Evolutionary conservation across 768 basidiomycete species (phyloP).

Genomic region (Mycena vitilis): DNA sequence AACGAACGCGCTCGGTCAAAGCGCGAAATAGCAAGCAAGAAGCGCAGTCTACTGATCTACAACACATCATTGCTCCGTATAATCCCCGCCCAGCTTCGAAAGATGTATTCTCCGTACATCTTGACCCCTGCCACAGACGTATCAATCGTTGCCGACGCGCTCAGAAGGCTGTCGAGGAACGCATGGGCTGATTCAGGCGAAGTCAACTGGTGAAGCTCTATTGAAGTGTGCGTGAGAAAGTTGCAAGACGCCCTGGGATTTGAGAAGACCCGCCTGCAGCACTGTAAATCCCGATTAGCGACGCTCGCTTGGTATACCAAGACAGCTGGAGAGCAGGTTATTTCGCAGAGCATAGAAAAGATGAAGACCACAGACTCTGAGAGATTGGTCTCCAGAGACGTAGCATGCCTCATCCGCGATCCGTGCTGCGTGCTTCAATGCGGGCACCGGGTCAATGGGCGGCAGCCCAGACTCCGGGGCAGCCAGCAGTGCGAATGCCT

Average conservation of each 20-base stretch:
- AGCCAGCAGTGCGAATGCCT: conserved; percentile 82
- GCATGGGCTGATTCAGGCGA: conserved; percentile 74
- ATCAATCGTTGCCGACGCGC: conserved; percentile 57
- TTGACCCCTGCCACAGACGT: conserved; percentile 62
- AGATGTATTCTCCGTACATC: conserved; percentile 69
- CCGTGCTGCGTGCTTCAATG: conserved; percentile 65
- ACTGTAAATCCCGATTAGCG: conserved; percentile 74
- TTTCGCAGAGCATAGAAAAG: conserved; percentile 2
- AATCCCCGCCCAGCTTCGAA: conserved; percentile 79
- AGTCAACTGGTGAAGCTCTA: conserved; percentile 85
- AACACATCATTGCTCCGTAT: conserved; percentile 73
- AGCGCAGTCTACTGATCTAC: conserved; percentile 31
- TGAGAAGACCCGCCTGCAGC: conserved; percentile 65
- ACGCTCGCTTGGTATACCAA: conserved; percentile 79
- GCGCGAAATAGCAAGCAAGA: neutral
- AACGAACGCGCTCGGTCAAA: neutral
- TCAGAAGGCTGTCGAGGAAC: conserved; percentile 76
- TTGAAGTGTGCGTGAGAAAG: conserved; percentile 2
- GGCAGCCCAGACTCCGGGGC: conserved; percentile 61
- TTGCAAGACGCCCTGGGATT: neutral
- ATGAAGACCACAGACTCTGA: conserved; percentile 60
- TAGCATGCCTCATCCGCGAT: conserved; percentile 82
- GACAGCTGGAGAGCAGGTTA: conserved; percentile 56
- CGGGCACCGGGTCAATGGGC: conserved; percentile 70
- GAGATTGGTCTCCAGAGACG: conserved; percentile 61